Percentiles rank a stretch among this genome's conserved stretches.
These are phyloP conservation scores for Acer yangbiense DNA, from an alignment of 345 rosid species.

Conservation along the genomic window DNA sequence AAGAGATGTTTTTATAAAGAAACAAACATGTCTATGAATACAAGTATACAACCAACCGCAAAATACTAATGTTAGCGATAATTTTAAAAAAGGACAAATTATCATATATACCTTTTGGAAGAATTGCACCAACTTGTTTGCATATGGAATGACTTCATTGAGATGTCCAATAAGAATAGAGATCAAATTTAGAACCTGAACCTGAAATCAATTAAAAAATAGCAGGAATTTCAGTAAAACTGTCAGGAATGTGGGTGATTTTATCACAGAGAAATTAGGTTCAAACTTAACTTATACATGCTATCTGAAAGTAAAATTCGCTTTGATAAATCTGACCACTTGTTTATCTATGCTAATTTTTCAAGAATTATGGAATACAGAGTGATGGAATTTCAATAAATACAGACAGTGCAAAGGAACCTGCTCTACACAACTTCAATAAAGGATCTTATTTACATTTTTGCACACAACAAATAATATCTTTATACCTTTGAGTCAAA, in stretches of 20 bases:
- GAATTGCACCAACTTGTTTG: conserved; percentile 76
- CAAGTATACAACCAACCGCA: no score
- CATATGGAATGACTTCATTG: conserved; percentile 71
- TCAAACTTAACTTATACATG: background rate
- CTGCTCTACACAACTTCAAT: background rate
- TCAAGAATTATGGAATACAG: background rate
- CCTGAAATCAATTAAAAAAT: conserved; percentile 53
- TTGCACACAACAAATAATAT: background rate
- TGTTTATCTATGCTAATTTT: background rate
- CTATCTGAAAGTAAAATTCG: background rate
- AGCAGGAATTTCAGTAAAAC: background rate
- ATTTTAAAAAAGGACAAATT: conserved; percentile 3
- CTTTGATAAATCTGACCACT: background rate
- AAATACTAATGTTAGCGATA: background rate
- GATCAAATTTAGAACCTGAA: conserved; percentile 90
- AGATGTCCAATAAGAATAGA: conserved; percentile 83
- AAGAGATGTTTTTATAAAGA: background rate
- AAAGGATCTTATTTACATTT: background rate
- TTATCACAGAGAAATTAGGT: background rate
- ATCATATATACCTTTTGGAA: conserved; percentile 68
- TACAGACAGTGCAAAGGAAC: background rate
- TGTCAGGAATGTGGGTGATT: background rate
- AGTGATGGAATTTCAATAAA: background rate
- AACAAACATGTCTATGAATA: background rate
- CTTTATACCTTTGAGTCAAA: conserved; percentile 89